Conservation (phyloP, 768 basidiomycete genomes). For the Lactarius indigo region DNA sequence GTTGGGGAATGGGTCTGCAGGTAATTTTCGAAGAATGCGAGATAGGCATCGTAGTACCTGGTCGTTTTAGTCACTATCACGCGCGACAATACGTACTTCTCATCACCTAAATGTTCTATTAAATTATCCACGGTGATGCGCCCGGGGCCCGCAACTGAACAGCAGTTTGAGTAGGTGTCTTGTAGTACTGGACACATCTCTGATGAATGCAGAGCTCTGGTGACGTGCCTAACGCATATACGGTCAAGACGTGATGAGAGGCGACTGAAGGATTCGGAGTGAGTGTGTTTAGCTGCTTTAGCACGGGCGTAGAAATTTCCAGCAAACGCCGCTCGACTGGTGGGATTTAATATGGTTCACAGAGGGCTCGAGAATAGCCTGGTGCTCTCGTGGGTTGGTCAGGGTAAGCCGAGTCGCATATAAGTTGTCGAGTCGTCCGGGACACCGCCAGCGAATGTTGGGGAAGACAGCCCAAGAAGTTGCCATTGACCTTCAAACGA, state of each 20-base stretch:
- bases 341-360: neutral
- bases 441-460: neutral
- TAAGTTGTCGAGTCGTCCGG: constrained; percentile 2
- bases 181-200: constrained; percentile 42
- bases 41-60: constrained; percentile 57
- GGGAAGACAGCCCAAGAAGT: neutral
- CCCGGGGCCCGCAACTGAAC: constrained; percentile 41
- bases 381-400: constrained; percentile 7
- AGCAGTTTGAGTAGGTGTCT: constrained; percentile 34
- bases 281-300: neutral
- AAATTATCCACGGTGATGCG: constrained; percentile 47
- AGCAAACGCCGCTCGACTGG: neutral
- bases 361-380: constrained; percentile 1
- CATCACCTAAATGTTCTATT: constrained; percentile 53
- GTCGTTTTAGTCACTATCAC: neutral
- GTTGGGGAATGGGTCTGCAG: constrained; percentile 41
- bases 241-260: constrained; percentile 54
- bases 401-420: neutral
- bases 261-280: constrained; percentile 34
- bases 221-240: constrained; percentile 58
- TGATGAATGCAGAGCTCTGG: constrained; percentile 37
- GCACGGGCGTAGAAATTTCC: neutral
- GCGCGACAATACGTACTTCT: constrained; percentile 37
- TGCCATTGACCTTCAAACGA: neutral
- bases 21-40: constrained; percentile 48